Base-by-base conservation (phyloP, 2,329 filamentous ascomycete genomes). In the Zarea fungicola region DNA sequence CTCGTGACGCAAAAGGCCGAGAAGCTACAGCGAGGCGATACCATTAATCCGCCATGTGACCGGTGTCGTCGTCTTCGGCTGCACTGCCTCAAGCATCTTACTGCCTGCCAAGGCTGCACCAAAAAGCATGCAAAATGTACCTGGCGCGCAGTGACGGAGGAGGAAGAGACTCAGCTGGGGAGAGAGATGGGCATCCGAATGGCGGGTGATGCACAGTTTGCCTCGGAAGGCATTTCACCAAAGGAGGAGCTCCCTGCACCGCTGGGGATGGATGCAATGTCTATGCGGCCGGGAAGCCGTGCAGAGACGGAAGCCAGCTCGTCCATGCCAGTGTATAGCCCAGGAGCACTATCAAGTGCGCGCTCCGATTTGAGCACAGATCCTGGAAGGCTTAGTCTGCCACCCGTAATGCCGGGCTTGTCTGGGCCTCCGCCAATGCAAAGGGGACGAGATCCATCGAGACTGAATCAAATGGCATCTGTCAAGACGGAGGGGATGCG, bases 101-200 rank as follows among this genome's bases (percentile, higher is more conserved):
- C 89, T 0, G 88, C 89, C 8, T 95, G 90, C 61, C 81, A 85
- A 65, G 89, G 88, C 19, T 95, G 89, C 65, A 95, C 89, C 0
- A 91, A 88, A 64, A 95, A 95, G 63, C 89, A 95, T 62, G 88
- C 88, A 18, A 91, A 90, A 59, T 95, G 89, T 64, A 84, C 83
- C 13, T 95, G 89, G 89, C 87, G 84, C 56, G 82, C 86, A 37
- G 80, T 93, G n/a, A 83, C 81, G 14, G 81, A 88, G 26, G 84
- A 85, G 3, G 90, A 95, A 52, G 60, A 71, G 23, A 59, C 60
- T 22, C 45, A 52, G 9, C 44, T 68, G n/a, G 61, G 55, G 32
- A 50, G 54, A 18, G 63, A 67, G 19, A 55, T 63, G 53, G 60
- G 59, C 3, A 40, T 55, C 16, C 39, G 39, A 8, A 26, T 31